These are phyloP conservation scores for Hyaloscypha finlandica DNA, from an alignment of 495 filamentous ascomycete genomes.

Conservation along the genomic window DNA sequence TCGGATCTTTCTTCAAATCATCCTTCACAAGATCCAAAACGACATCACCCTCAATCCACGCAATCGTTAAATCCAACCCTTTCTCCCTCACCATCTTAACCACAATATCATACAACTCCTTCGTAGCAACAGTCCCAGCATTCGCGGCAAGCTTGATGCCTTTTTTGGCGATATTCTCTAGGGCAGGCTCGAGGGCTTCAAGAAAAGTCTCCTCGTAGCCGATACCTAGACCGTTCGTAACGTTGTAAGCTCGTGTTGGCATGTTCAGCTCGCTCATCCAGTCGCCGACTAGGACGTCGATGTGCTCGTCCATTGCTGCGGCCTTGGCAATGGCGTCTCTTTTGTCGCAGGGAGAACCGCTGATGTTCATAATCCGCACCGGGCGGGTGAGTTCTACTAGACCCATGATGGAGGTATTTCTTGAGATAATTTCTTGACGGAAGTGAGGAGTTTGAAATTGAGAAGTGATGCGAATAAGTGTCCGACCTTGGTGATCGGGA, in stretches of 20 bases:
- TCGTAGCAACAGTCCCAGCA: conserved; percentile 55
- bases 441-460: too few species aligned
- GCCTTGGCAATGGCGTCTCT: conserved; percentile 30
- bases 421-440: too few species aligned
- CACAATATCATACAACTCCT: conserved; percentile 49
- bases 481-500: too few species aligned
- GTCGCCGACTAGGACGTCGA: conserved; percentile 59
- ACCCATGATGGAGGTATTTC: not conserved
- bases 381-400: not conserved
- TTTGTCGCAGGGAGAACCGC: conserved; percentile 8
- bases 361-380: conserved; percentile 6
- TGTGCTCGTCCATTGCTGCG: conserved; percentile 39
- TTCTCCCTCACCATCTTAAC: conserved; percentile 39
- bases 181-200: conserved; percentile 52
- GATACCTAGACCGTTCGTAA: conserved; percentile 1
- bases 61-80: conserved; percentile 41
- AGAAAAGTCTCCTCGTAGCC: conserved; percentile 55
- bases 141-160: conserved; percentile 60
- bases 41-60: conserved; percentile 49
- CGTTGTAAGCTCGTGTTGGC: conserved; percentile 14
- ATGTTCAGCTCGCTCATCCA: conserved; percentile 50
- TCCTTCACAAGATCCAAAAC: conserved; percentile 12
- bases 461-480: too few species aligned
- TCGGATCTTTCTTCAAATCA: not conserved
- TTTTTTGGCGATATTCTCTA: conserved; percentile 50